A percentile compares a stretch with the other conserved stretches of the same genome.
These are phyloP conservation scores for Pichia sp. DNA, from an alignment of 1,139 yeast species.

Conservation along the genomic window DNA sequence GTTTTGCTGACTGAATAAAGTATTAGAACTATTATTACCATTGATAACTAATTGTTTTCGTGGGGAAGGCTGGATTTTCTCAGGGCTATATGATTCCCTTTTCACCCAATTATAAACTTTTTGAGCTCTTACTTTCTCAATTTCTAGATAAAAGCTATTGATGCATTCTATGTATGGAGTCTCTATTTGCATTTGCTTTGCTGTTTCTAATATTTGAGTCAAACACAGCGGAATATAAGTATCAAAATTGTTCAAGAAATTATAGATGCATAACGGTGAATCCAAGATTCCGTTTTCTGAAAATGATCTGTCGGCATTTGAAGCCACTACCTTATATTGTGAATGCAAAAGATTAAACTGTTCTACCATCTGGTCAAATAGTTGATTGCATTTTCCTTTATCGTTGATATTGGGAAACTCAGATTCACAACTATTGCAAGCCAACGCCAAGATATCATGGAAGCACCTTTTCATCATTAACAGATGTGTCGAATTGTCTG, in stretches of 20 bases:
- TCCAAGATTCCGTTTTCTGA: conserved; percentile 12
- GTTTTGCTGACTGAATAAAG: background rate
- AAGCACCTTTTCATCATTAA: conserved; percentile 22
- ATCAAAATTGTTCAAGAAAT: conserved; percentile 19
- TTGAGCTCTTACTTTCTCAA: conserved; percentile 17
- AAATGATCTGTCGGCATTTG: conserved; percentile 7
- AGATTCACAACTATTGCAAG: conserved; percentile 21
- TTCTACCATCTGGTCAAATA: conserved; percentile 20
- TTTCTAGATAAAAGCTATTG: conserved; percentile 21
- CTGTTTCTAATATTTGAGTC: conserved; percentile 20
- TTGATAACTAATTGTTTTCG: background rate
- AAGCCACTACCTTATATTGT: conserved; percentile 14
- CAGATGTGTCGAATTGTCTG: conserved; percentile 7
- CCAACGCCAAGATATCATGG: conserved; percentile 22
- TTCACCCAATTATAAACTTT: conserved; percentile 24
- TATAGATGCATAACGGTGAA: conserved; percentile 20
- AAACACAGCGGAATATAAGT: conserved; percentile 21
- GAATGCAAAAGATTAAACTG: conserved; percentile 25
- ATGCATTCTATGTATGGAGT: conserved; percentile 25
- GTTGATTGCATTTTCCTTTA: conserved; percentile 7
- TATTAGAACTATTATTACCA: conserved; percentile 3
- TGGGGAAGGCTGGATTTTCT: background rate
- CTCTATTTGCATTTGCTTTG: conserved; percentile 12
- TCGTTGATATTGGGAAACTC: conserved; percentile 26
- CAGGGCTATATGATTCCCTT: conserved; percentile 3